Conservation (phyloP, 306 rosid species). For the Phaseolus lunatus region DNA sequence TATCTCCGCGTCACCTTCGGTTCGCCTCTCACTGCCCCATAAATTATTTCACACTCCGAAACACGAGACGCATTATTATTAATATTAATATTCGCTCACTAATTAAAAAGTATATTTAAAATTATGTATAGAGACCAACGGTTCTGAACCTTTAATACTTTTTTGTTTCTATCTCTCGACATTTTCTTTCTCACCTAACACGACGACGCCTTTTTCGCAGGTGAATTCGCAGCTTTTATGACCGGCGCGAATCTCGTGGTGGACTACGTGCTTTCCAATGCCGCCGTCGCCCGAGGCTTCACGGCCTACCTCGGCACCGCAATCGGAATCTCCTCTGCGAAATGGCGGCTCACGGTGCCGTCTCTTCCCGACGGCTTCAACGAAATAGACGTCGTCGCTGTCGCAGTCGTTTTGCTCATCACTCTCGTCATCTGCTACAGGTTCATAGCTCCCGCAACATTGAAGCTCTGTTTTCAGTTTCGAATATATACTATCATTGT, state of each 20-base stretch:
- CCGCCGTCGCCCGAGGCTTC: slow-evolving; percentile 82
- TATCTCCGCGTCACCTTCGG: slow-evolving; percentile 95
- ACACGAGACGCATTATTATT: neutral
- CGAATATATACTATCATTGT: neutral
- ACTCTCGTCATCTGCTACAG: slow-evolving; percentile 87
- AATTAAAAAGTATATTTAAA: too few relatives aligned
- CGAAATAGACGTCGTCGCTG: slow-evolving; percentile 75
- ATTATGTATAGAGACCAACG: neutral
- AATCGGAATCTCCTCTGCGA: slow-evolving; percentile 71
- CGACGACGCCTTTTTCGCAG: slow-evolving; percentile 46
- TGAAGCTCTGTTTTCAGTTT: neutral
- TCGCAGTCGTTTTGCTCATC: slow-evolving; percentile 66
- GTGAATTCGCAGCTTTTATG: slow-evolving; percentile 87
- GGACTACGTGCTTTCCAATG: slow-evolving; percentile 99
- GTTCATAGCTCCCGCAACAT: slow-evolving; percentile 28
- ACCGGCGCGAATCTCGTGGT: slow-evolving; percentile 84
- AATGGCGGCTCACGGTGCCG: slow-evolving; percentile 74
- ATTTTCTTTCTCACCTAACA: neutral
- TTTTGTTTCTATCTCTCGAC: neutral
- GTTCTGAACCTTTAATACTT: neutral
- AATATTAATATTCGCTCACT: neutral
- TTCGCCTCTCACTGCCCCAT: neutral
- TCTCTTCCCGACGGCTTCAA: slow-evolving; percentile 74
- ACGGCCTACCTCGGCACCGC: slow-evolving; percentile 70
- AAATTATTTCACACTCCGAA: neutral